Base-by-base conservation (phyloP, 495 filamentous ascomycete genomes). In the Trichoderma gamsii region DNA sequence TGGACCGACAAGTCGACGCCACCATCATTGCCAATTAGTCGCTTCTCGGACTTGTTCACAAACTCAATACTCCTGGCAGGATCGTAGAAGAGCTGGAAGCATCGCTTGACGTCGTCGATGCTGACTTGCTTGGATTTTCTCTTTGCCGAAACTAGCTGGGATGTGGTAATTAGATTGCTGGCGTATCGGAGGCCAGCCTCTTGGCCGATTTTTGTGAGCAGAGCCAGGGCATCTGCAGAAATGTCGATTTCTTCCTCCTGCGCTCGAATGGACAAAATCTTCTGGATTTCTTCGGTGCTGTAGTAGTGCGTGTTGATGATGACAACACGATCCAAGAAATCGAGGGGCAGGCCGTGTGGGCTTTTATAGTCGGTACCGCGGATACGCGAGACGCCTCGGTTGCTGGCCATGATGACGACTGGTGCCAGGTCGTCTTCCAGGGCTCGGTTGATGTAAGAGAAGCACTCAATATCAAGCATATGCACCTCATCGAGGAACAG, bases 371-470 rank as follows among this genome's bases (percentile, higher is more conserved):
- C 92, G 41, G 96, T 99, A 41, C 96, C 95, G 13, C 96, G 86
- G 71, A 99, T 97, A 64, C 87, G 86, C n/a, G 94, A 89, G 73
- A 93, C 87, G 66, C 95, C 95, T 41, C 95, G 85, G 78, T 99
- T 99, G 84, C 90, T 95, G n/a, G 95, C 95, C 93, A 99, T 97
- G 78, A 99, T 98, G 76, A 99, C 93, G 73, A 99, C 95, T 41
- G 95, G 95, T 1, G 94, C 92, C 21, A 99, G 84, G 70, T 97
- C 93, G 27, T 89, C 90, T 76, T 99, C 95, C 27, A 98, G 83
- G 6, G 95, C 95, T 35, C 96, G 90, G 83, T 99, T 99, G 83
- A 99, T 89, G 82, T 92, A 99, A 56, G 92, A 93, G 81, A 96
- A 99, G 81, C 95, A 97, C 74, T 99, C 95, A 70, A 97, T 97